Evolutionary conservation across 2,329 filamentous ascomycete genomes (phyloP).

Genomic region (Sphaceloma murrayae): DNA sequence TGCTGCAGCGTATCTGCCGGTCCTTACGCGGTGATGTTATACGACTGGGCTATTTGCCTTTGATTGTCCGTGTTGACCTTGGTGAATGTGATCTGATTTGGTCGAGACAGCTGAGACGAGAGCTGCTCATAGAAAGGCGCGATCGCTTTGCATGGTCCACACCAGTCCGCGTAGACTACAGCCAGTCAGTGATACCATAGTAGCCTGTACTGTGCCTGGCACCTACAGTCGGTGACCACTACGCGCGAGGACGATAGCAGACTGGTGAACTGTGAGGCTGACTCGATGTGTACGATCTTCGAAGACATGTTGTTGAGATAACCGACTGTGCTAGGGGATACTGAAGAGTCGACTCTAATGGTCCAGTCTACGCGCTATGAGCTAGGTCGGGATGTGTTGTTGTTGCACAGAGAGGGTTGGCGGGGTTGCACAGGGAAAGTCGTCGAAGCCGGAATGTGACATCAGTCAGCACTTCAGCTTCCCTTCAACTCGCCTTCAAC

Average conservation of each 20-base stretch:
- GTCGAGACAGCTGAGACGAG: conserved; percentile 58
- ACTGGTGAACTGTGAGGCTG: conserved; percentile 50
- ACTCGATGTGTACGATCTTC: conserved; percentile 36
- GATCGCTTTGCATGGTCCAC: conserved; percentile 72
- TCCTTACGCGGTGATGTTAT: conserved; percentile 59
- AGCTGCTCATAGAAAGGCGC: conserved; percentile 74
- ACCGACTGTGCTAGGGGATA: neutral
- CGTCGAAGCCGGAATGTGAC: conserved; percentile 9
- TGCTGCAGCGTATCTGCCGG: too few species aligned
- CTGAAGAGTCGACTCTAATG: too few species aligned
- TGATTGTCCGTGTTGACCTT: conserved; percentile 79
- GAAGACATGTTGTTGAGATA: conserved; percentile 33
- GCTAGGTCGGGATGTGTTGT: too few species aligned
- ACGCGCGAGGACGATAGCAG: conserved; percentile 64
- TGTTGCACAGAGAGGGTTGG: conserved; percentile 5
- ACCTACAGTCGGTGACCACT: conserved; percentile 84
- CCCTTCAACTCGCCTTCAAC: conserved; percentile 1
- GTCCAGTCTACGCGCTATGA: too few species aligned
- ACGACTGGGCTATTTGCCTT: conserved; percentile 61
- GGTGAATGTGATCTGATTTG: conserved; percentile 67
- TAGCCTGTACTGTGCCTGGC: too few species aligned
- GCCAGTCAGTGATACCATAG: conserved; percentile 26
- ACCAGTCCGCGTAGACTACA: conserved; percentile 81
- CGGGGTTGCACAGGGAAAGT: conserved; percentile 1
- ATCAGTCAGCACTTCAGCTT: conserved; percentile 10